Percentiles rank a stretch among this genome's conserved stretches.
Conservation (phyloP, 23 red algal genomes). For the Gracilariopsis chorda region DNA sequence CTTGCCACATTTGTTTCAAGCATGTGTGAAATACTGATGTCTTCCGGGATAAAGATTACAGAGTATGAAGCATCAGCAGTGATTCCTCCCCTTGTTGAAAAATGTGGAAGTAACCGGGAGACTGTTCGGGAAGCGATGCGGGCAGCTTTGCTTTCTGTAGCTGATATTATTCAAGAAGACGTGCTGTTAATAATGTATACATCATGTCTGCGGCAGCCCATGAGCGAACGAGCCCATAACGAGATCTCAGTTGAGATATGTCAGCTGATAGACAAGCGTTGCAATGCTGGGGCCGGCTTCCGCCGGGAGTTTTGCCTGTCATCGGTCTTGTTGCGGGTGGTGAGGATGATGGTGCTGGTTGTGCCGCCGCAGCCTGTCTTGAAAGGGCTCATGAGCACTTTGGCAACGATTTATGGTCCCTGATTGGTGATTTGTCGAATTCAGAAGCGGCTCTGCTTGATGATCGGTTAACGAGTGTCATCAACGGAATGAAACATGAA, state of each 20-base stretch:
- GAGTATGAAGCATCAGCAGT: constrained; percentile 75
- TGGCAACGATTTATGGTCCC: constrained; percentile 64
- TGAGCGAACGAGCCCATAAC: constrained; percentile 26
- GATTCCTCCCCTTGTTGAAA: constrained; percentile 58
- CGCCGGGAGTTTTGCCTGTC: constrained; percentile 34
- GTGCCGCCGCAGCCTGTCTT: constrained; percentile 58
- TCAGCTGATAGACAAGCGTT: constrained; percentile 66
- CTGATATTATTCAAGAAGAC: constrained; percentile 57
- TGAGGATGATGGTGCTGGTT: constrained; percentile 55
- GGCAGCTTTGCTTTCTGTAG: constrained; percentile 28
- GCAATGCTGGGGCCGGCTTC: constrained; percentile 37
- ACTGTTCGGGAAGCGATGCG: constrained; percentile 48
- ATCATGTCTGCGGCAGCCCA: constrained; percentile 38
- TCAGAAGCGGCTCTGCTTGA: constrained; percentile 57
- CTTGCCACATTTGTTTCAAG: constrained; percentile 45
- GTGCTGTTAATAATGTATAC: constrained; percentile 31
- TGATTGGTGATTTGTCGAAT: constrained; percentile 59
- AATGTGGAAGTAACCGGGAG: constrained; percentile 42
- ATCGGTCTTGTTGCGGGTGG: constrained; percentile 46
- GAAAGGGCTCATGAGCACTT: constrained; percentile 60
- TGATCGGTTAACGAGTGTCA: constrained; percentile 30
- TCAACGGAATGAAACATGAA: constrained; percentile 37
- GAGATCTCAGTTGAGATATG: constrained; percentile 41
- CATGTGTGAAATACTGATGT: constrained; percentile 67
- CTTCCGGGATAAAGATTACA: constrained; percentile 51